Evolutionary conservation across 805 yeast species (phyloP), one percentile per base, ranked within the genome.

Genomic region (Lipomyces kockii): DNA sequence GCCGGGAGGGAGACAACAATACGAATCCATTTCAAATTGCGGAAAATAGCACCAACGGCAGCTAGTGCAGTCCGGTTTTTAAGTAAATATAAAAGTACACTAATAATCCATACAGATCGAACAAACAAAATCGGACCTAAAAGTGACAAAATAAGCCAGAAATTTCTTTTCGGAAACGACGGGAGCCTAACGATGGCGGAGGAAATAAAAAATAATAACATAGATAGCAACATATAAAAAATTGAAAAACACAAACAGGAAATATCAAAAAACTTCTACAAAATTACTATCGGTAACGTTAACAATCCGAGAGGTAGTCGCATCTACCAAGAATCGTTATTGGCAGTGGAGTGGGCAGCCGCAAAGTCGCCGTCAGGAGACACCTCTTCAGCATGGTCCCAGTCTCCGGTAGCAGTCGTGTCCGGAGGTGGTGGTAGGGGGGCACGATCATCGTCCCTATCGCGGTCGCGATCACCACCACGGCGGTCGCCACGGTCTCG

Each of bases 401-500:
- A 62, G 25, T 68, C 65, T 22, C 57, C 63, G 14, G 56, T 32
- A 49, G 62, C 61, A 35, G 25, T 49, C 9, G 34, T 64, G 35
- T 29, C 69, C 7, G 61, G 46, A 9, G 65, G 63, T 35, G 68
- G 69, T 17, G 68, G 64, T 22, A 68, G 63, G 8, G 72, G 63
- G 17, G 57, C 65, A 37, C 68, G 71, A 52, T 59, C 66, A 58
- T 63, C 70, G 43, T 58, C 62, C 20, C 60, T 62, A 43, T 66
- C 68, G 29, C 65, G 62, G 37, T 65, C 68, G 55, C 69, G 64
- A 46, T 57, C 49, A 35, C 51, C 25, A 69, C 73, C 80, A 58
- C 83, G 82, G 69, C 84, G 88, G 80, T 81, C 86, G 72, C 80
- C 78, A 71, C 80, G 76, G 66, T 83, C 83, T 62, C 80, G 74